These are phyloP conservation scores for Coniophora puteana DNA, from an alignment of 1,284 basidiomycete genomes.

Conservation along the genomic window DNA sequence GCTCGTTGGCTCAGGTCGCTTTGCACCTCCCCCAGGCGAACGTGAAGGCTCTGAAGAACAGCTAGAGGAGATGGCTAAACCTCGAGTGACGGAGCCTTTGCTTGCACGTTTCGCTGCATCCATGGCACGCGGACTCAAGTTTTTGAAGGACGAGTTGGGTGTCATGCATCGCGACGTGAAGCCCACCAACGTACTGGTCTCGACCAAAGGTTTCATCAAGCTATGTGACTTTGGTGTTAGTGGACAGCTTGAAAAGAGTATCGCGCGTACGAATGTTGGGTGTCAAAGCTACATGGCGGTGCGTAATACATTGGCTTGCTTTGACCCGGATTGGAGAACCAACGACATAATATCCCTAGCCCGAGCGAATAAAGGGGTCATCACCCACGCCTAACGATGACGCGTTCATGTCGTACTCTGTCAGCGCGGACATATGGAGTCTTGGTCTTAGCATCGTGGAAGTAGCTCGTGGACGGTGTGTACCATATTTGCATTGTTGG, in stretches of 20 bases:
- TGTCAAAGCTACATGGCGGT: conserved; percentile 99
- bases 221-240: conserved; percentile 98
- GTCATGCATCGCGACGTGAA: conserved; percentile 99
- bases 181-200: conserved; percentile 95
- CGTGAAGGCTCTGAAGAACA: conserved; percentile 32
- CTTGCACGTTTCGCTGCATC: conserved; percentile 80
- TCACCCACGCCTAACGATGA: conserved; percentile 45
- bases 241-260: conserved; percentile 92
- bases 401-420: conserved; percentile 74
- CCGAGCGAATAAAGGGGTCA: conserved; percentile 95
- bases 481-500: neutral
- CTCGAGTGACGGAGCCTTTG: conserved; percentile 81
- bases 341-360: conserved; percentile 57
- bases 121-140: conserved; percentile 91
- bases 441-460: conserved; percentile 96
- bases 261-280: conserved; percentile 98
- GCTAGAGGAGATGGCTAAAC: too few species aligned
- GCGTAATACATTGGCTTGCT: conserved; percentile 30
- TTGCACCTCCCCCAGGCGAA: conserved; percentile 27
- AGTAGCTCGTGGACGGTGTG: conserved; percentile 70
- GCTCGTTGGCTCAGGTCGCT: conserved; percentile 11
- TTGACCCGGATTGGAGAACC: conserved; percentile 4
- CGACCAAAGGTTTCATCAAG: conserved; percentile 87
- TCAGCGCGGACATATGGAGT: conserved; percentile 98
- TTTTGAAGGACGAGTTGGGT: conserved; percentile 93